These are phyloP conservation scores for Helotiales sp. DNA, from an alignment of 2,329 filamentous ascomycete species.

Conservation along the genomic window DNA sequence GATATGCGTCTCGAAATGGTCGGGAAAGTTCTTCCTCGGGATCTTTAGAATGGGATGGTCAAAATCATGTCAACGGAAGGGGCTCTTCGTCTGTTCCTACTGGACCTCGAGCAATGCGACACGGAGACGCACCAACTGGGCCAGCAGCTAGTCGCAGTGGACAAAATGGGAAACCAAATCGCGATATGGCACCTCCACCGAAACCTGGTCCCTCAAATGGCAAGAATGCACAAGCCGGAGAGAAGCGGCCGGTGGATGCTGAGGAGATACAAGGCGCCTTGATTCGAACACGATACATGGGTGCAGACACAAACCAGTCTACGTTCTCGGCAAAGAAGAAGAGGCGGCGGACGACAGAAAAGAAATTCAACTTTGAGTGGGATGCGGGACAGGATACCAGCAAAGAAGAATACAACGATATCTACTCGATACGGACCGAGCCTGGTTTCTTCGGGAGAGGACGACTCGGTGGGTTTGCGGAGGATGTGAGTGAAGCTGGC, in stretches of 20 bases:
- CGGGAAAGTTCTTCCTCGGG: slow-evolving; percentile 24
- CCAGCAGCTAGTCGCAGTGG: slow-evolving; percentile 36
- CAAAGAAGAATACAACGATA: slow-evolving; percentile 75
- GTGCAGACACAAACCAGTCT: slow-evolving; percentile 80
- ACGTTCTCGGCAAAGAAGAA: slow-evolving; percentile 97
- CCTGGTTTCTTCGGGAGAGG: slow-evolving; percentile 70
- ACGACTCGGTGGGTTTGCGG: slow-evolving; percentile 64
- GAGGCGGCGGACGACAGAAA: slow-evolving; percentile 84
- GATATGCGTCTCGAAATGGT: slow-evolving; percentile 26
- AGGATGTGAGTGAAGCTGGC: slow-evolving; percentile 56
- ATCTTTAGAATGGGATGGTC: not conserved
- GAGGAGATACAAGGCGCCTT: slow-evolving; percentile 73
- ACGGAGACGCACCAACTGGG: slow-evolving; percentile 47
- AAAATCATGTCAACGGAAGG: slow-evolving; percentile 23
- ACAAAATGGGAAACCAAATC: slow-evolving; percentile 15
- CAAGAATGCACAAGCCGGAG: slow-evolving; percentile 36
- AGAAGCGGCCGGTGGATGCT: slow-evolving; percentile 38
- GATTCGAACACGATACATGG: slow-evolving; percentile 83
- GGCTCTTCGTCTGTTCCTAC: slow-evolving; percentile 56
- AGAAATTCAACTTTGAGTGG: slow-evolving; percentile 99
- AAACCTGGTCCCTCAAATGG: slow-evolving; percentile 29
- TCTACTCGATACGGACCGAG: slow-evolving; percentile 69
- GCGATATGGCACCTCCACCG: slow-evolving; percentile 31
- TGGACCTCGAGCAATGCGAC: slow-evolving; percentile 69
- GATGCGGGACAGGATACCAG: slow-evolving; percentile 93